phyloP scores from a whole-genome alignment of 495 filamentous ascomycete genomes.

The Hypoxylon trugodes region DNA sequence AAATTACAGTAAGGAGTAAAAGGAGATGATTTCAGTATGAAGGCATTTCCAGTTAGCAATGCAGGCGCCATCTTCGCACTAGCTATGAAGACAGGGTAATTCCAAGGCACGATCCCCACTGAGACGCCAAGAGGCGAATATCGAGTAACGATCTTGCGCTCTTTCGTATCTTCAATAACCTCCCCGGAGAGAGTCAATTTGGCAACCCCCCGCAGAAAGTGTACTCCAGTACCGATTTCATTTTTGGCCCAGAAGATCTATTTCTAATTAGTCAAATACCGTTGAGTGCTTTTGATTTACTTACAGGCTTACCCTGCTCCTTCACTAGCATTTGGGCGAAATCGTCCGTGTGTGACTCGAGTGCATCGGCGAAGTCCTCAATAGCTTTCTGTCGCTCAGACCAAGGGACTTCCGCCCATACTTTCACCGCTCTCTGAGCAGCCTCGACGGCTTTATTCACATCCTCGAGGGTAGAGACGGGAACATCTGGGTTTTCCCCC shows the following conservation, averaged over 20 bases:
- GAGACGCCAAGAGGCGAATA: conserved; percentile 56
- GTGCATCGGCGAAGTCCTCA: background rate
- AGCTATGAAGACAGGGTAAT: conserved; percentile 58
- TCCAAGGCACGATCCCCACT: conserved; percentile 62
- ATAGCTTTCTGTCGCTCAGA: conserved; percentile 48
- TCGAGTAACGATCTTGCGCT: conserved; percentile 47
- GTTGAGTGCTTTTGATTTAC: background rate
- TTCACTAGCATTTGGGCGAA: background rate
- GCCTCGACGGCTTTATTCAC: conserved; percentile 61
- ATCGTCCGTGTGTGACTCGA: background rate
- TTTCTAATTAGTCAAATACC: background rate
- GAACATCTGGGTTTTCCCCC: conserved; percentile 60
- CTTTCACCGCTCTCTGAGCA: conserved; percentile 58
- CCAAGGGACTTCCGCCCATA: conserved; percentile 59
- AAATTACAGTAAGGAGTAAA: conserved; percentile 67
- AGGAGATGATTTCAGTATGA: conserved; percentile 64
- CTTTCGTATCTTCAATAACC: conserved; percentile 44
- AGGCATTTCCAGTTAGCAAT: conserved; percentile 58
- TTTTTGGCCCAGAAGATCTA: background rate
- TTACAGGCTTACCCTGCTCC: background rate
- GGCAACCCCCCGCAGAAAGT: background rate
- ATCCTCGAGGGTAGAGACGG: conserved; percentile 59
- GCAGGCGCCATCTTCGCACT: conserved; percentile 56
- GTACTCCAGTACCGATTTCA: background rate
- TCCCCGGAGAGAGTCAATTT: conserved; percentile 32